These are phyloP conservation scores for Graphium sp. DNA, from an alignment of 2,329 filamentous ascomycete genomes.

Conservation along the genomic window DNA sequence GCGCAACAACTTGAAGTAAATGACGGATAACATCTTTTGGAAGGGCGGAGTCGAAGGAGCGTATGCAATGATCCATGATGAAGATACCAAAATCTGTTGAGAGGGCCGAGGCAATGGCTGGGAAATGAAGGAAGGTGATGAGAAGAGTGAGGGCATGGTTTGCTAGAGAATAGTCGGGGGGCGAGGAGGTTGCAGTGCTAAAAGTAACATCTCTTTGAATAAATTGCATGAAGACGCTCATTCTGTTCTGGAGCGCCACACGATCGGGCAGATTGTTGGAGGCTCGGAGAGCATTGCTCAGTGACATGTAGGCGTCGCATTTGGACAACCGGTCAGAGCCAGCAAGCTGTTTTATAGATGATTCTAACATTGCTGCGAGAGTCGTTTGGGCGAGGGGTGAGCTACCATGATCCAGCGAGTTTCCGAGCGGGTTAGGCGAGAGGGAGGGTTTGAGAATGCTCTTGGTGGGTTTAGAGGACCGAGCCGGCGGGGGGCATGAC, in stretches of 20 bases:
- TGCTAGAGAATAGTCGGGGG: slow-evolving; percentile 50
- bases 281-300: slow-evolving; percentile 59
- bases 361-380: slow-evolving; percentile 70
- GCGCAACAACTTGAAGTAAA: slow-evolving; percentile 63
- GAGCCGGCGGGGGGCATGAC: slow-evolving; percentile 21
- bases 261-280: slow-evolving; percentile 71
- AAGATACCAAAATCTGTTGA: slow-evolving; percentile 66
- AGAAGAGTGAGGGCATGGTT: slow-evolving; percentile 67
- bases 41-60: slow-evolving; percentile 46
- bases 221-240: slow-evolving; percentile 62
- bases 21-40: slow-evolving; percentile 68
- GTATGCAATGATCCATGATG: slow-evolving; percentile 66
- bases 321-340: slow-evolving; percentile 55
- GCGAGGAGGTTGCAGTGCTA: slow-evolving; percentile 36
- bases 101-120: slow-evolving; percentile 52
- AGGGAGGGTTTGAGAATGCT: slow-evolving; percentile 64
- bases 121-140: slow-evolving; percentile 58
- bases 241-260: slow-evolving; percentile 56
- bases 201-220: slow-evolving; percentile 71
- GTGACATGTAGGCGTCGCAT: slow-evolving; percentile 72
- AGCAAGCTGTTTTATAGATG: slow-evolving; percentile 64
- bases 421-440: slow-evolving; percentile 26
- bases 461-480: slow-evolving; percentile 32
- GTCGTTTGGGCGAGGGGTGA: slow-evolving; percentile 29
- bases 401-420: slow-evolving; percentile 18